Evolutionary conservation across 2,329 filamentous ascomycete species (phyloP).

Genomic region (Parastagonospora avenae): DNA sequence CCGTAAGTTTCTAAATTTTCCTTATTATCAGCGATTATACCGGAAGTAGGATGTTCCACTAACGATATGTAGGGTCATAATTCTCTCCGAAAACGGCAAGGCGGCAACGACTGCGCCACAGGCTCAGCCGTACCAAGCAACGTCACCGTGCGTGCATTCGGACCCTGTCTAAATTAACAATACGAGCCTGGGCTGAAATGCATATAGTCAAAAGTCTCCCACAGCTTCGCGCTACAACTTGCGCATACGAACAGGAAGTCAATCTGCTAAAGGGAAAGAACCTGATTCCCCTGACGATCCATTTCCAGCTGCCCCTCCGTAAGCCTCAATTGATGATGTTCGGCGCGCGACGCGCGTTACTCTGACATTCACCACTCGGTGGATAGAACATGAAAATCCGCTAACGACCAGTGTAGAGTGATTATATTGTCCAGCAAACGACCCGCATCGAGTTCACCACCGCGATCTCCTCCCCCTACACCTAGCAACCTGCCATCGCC

Average conservation of each 20-base stretch:
- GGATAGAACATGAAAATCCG: constrained; percentile 5
- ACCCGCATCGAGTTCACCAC: constrained; percentile 10
- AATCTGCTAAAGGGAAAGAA: constrained; percentile 1
- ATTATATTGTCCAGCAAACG: constrained; percentile 25
- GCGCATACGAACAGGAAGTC: constrained; percentile 4
- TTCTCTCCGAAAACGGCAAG: constrained; percentile 27
- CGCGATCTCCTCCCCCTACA: constrained; percentile 1
- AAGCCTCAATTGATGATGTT: constrained; percentile 1
- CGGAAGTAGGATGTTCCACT: constrained; percentile 3
- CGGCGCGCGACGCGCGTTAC: constrained; percentile 4
- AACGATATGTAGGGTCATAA: constrained; percentile 26
- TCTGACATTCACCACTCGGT: constrained; percentile 2
- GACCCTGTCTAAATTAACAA: constrained; percentile 14
- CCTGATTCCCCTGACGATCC: constrained; percentile 14
- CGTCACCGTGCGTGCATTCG: constrained; percentile 31
- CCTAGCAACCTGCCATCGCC: not conserved
- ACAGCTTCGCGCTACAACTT: constrained; percentile 11
- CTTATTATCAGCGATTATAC: not conserved
- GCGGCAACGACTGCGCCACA: constrained; percentile 13
- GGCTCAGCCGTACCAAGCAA: constrained; percentile 21
- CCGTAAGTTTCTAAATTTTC: constrained; percentile 24
- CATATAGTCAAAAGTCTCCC: constrained; percentile 5
- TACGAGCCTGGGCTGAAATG: not conserved
- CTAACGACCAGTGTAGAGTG: constrained; percentile 9
- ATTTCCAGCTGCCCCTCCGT: constrained; percentile 24